phyloP scores from a whole-genome alignment of 306 rosid genomes.

The Hylodesmum podocarpum region DNA sequence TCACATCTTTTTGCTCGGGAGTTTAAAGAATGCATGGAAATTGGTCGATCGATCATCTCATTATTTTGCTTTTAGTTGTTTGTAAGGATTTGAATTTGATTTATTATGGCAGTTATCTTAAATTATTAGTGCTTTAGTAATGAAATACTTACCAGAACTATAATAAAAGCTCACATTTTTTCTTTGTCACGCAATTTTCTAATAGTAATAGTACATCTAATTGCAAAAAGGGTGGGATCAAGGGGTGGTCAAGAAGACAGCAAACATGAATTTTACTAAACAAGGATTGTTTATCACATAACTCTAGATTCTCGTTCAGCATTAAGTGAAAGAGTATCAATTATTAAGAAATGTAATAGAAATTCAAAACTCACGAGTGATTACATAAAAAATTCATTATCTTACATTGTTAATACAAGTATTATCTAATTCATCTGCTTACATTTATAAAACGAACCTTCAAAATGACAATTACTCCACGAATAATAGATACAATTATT shows the following conservation, averaged over 20 bases:
- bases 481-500: neutral
- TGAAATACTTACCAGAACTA: neutral
- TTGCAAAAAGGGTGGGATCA: neutral
- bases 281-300: neutral
- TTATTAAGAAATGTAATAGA: neutral
- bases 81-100: no score
- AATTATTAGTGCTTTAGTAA: neutral
- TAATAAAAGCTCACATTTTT: neutral
- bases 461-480: neutral
- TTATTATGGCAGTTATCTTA: neutral
- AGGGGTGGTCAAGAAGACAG: neutral
- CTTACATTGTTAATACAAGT: constrained; percentile 8
- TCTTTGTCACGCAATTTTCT: neutral
- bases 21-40: neutral
- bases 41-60: neutral
- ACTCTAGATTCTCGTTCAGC: neutral
- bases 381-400: neutral
- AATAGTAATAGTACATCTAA: neutral
- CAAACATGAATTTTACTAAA: neutral
- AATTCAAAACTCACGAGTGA: neutral
- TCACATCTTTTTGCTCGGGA: neutral
- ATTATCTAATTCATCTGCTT: neutral
- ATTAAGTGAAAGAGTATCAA: neutral
- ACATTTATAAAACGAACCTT: constrained; percentile 16
- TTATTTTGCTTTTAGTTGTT: no score